These are phyloP conservation scores for Toxoplasma gondii DNA, from an alignment of 169 alveolate genomes.

Conservation along the genomic window DNA sequence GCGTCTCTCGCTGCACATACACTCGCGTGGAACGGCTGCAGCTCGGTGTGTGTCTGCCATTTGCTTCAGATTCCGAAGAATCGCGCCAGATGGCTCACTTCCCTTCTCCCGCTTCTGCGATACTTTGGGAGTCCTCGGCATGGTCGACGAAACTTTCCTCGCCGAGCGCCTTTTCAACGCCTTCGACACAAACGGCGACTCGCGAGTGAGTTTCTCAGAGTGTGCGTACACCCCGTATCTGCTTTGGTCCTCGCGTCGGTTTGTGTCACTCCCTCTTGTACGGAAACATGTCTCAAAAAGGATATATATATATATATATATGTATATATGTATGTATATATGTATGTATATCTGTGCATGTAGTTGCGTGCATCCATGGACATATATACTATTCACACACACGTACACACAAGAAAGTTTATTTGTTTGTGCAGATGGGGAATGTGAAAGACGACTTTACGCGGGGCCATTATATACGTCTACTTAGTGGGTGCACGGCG, in stretches of 20 bases:
- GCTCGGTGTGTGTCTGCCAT: not conserved
- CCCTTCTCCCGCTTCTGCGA: slow-evolving; percentile 60
- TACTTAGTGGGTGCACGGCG: no score
- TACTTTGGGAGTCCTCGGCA: slow-evolving; percentile 71
- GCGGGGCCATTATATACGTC: no score
- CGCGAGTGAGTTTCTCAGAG: slow-evolving; percentile 34
- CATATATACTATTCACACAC: no score
- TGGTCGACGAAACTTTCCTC: slow-evolving; percentile 71
- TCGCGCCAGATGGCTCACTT: slow-evolving; percentile 66
- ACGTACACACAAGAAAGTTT: no score
- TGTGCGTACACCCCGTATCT: not conserved
- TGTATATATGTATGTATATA: not conserved
- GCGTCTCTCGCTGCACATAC: no score
- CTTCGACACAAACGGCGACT: slow-evolving; percentile 66
- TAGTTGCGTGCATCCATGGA: not conserved
- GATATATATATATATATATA: no score
- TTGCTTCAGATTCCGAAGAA: slow-evolving; percentile 60
- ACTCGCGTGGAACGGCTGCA: no score
- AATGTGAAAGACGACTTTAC: no score
- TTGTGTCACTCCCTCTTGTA: no score
- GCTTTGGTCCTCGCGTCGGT: not conserved
- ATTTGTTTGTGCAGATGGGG: not conserved
- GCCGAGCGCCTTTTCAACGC: slow-evolving; percentile 72
- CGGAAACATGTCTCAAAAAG: not conserved
- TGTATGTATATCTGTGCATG: not conserved